phyloP scores from a whole-genome alignment of 2,329 filamentous ascomycete species.

The Aspergillus pseudotamarii region DNA sequence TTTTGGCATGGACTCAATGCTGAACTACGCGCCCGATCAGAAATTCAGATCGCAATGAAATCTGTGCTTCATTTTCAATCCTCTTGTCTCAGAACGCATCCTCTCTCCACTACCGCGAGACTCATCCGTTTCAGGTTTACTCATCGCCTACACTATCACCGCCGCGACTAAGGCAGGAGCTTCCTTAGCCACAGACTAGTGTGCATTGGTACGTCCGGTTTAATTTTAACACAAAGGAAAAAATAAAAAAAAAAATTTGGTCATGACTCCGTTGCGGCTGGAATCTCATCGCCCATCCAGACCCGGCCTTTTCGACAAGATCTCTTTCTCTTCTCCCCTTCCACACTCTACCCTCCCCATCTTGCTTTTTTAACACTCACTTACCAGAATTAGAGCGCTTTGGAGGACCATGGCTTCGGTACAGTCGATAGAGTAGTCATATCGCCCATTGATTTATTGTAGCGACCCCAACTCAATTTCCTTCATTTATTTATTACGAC shows the following conservation, averaged over 20 bases:
- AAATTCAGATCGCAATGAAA: background rate
- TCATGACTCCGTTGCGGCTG: slow-evolving; percentile 10
- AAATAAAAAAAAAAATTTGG: slow-evolving; percentile 10
- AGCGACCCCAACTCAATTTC: background rate
- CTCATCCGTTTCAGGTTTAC: slow-evolving; percentile 18
- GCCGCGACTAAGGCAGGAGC: slow-evolving; percentile 9
- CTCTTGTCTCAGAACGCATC: background rate
- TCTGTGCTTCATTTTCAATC: background rate
- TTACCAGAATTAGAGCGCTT: background rate
- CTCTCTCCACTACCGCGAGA: slow-evolving; percentile 6
- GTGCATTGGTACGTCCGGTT: slow-evolving; percentile 20
- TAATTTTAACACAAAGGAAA: slow-evolving; percentile 22
- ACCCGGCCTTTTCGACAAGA: background rate
- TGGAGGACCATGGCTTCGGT: background rate
- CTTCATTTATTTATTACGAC: slow-evolving; percentile 1
- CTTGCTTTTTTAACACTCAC: background rate
- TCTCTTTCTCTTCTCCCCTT: background rate
- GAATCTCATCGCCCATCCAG: slow-evolving; percentile 6
- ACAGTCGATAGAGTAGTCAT: background rate
- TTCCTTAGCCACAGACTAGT: slow-evolving; percentile 18
- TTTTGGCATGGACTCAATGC: background rate
- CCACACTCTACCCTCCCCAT: background rate
- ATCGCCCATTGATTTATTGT: background rate
- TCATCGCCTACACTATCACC: slow-evolving; percentile 11
- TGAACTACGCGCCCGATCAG: background rate